These are phyloP conservation scores for Endoconidiophora polonica DNA, from an alignment of 2,329 filamentous ascomycete species.

Conservation along the genomic window DNA sequence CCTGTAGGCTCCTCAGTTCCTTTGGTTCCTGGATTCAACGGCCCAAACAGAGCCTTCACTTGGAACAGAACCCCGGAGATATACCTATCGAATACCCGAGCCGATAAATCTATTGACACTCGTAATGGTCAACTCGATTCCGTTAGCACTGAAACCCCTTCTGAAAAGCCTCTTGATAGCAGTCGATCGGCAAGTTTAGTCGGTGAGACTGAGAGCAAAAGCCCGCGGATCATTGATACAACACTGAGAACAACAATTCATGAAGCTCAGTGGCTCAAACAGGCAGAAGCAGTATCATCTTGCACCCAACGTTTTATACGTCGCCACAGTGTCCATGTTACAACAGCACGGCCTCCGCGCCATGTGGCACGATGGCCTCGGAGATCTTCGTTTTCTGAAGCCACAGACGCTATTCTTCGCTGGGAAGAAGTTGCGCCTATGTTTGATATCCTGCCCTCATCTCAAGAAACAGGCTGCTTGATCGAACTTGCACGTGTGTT, in stretches of 20 bases:
- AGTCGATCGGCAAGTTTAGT: slow-evolving; percentile 1
- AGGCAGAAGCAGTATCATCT: slow-evolving; percentile 5
- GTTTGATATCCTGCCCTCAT: slow-evolving; percentile 17
- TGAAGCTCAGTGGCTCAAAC: slow-evolving; percentile 3
- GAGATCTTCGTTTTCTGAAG: slow-evolving; percentile 58
- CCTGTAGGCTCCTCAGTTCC: slow-evolving; percentile 13
- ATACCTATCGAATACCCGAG: slow-evolving; percentile 24
- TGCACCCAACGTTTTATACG: slow-evolving; percentile 29
- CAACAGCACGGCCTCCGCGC: slow-evolving; percentile 17
- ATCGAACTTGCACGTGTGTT: slow-evolving; percentile 36
- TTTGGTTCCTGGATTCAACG: slow-evolving; percentile 5
- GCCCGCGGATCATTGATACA: neutral
- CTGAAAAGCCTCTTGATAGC: neutral
- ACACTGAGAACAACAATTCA: neutral
- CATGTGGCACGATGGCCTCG: slow-evolving; percentile 52
- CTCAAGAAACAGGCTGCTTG: slow-evolving; percentile 6
- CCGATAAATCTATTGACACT: slow-evolving; percentile 2
- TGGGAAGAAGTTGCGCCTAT: slow-evolving; percentile 42
- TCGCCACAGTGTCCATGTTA: slow-evolving; percentile 38
- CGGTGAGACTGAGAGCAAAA: slow-evolving; percentile 3
- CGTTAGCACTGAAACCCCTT: neutral
- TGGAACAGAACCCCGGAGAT: slow-evolving; percentile 50
- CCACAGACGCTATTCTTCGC: slow-evolving; percentile 54
- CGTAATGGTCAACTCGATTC: neutral
- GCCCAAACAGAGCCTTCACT: slow-evolving; percentile 31